Evolutionary conservation across 2,329 filamentous ascomycete species (phyloP).

Genomic region (Aspergillus eucalypticola): DNA sequence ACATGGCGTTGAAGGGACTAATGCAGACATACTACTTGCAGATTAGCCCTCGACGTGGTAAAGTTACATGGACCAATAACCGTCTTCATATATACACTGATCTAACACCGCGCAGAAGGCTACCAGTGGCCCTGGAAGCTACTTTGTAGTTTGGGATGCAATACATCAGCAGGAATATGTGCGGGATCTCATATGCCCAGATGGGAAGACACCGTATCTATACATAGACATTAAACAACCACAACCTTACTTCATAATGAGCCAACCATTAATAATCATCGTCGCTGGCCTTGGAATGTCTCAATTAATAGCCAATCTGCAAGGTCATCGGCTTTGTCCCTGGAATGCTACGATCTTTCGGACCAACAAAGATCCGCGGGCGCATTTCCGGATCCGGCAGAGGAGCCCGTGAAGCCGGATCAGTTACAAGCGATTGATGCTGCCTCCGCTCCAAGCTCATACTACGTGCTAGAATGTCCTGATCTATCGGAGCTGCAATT

Average conservation of each 20-base stretch:
- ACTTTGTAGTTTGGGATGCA: background rate
- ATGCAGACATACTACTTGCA: background rate
- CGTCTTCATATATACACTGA: background rate
- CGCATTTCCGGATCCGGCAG: conserved; percentile 3
- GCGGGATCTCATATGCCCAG: background rate
- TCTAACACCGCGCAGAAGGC: background rate
- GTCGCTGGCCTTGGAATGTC: background rate
- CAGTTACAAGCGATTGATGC: conserved; percentile 4
- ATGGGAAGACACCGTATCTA: background rate
- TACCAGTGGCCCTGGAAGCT: background rate
- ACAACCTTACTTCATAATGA: background rate
- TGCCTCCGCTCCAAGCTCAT: background rate
- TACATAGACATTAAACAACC: background rate
- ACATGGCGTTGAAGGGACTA: background rate
- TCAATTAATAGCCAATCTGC: background rate
- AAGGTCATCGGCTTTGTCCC: background rate
- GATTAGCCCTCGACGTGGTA: background rate
- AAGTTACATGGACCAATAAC: background rate
- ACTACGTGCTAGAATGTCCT: conserved; percentile 10
- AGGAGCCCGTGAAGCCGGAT: background rate
- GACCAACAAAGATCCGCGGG: conserved; percentile 5
- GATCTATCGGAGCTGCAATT: background rate
- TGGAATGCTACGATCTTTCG: conserved; percentile 6
- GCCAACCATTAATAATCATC: too few species aligned
- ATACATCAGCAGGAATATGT: background rate